Conservation (phyloP, 768 basidiomycete genomes). For the Agrocybe pediades region DNA sequence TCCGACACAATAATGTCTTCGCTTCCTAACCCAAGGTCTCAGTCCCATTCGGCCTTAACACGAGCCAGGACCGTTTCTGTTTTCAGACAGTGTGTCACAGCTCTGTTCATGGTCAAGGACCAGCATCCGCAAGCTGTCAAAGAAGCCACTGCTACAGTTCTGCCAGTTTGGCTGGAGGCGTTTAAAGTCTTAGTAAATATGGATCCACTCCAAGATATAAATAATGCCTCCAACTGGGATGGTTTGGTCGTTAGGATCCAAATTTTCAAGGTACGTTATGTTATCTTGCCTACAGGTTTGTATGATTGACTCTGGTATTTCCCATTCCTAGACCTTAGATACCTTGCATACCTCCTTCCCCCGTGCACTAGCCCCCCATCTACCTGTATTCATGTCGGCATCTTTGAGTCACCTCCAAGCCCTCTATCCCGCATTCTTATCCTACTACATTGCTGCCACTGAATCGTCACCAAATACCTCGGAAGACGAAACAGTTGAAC, state of each 20-base stretch:
- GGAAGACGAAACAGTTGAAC: conserved; percentile 76
- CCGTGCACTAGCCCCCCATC: conserved; percentile 62
- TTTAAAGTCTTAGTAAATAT: conserved; percentile 75
- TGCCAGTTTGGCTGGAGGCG: conserved; percentile 91
- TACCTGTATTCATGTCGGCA: conserved; percentile 58
- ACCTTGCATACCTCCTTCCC: conserved; percentile 83
- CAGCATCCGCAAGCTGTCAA: conserved; percentile 87
- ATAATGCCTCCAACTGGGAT: conserved; percentile 72
- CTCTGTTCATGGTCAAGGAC: conserved; percentile 94
- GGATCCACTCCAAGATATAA: conserved; percentile 65
- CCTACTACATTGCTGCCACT: conserved; percentile 59
- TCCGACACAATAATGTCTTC: neutral
- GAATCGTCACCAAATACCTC: conserved; percentile 62
- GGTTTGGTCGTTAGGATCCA: conserved; percentile 77
- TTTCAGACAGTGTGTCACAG: conserved; percentile 86
- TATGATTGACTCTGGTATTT: neutral
- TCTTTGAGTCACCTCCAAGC: conserved; percentile 61
- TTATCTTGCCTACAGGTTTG: too few relatives aligned
- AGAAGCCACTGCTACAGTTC: conserved; percentile 75
- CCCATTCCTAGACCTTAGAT: conserved; percentile 65
- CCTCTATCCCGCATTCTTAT: conserved; percentile 60
- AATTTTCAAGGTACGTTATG: conserved; percentile 82
- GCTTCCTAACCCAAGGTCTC: conserved; percentile 32
- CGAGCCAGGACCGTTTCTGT: conserved; percentile 85
- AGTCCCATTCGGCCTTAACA: conserved; percentile 71